Conservation (phyloP, 1,284 basidiomycete genomes). For the Takashimella koratensis region DNA sequence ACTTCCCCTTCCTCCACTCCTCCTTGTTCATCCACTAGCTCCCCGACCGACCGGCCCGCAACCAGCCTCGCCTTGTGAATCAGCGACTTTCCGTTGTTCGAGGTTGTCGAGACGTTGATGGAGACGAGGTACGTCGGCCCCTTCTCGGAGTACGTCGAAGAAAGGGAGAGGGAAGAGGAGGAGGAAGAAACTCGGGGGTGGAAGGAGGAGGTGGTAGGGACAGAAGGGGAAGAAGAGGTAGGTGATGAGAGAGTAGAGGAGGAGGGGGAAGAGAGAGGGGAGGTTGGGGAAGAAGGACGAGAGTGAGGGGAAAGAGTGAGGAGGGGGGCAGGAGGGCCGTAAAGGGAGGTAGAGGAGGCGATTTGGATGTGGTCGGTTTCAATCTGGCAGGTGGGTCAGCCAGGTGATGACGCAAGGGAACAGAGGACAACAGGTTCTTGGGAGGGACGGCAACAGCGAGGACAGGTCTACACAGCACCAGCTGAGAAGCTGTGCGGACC, state of each 20-base stretch:
- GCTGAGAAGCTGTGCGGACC: too few species aligned
- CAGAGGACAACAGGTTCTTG: too few species aligned
- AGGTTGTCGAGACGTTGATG: constrained; percentile 37
- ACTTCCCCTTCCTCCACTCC: constrained; percentile 45
- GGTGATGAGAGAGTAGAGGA: constrained; percentile 6
- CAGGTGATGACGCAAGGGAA: neutral
- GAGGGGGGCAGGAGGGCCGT: constrained; percentile 23
- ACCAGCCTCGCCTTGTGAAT: constrained; percentile 39
- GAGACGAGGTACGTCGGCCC: constrained; percentile 41
- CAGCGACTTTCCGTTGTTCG: constrained; percentile 44
- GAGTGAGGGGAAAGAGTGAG: constrained; percentile 41
- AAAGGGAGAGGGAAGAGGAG: constrained; percentile 3
- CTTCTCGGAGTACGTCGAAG: neutral
- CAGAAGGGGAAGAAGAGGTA: constrained; percentile 5
- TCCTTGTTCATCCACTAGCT: constrained; percentile 40
- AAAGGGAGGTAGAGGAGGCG: constrained; percentile 35
- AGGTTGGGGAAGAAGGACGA: constrained; percentile 34
- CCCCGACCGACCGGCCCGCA: constrained; percentile 33
- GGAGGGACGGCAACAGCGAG: too few species aligned
- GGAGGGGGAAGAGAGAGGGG: constrained; percentile 20
- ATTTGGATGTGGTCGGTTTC: constrained; percentile 45
- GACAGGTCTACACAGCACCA: too few species aligned
- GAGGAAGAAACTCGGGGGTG: too few species aligned
- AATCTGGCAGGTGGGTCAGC: constrained; percentile 26
- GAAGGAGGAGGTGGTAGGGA: constrained; percentile 2